phyloP scores from a whole-genome alignment of 164 flowering plant genomes.

The Magnolia kwangsiensis region DNA sequence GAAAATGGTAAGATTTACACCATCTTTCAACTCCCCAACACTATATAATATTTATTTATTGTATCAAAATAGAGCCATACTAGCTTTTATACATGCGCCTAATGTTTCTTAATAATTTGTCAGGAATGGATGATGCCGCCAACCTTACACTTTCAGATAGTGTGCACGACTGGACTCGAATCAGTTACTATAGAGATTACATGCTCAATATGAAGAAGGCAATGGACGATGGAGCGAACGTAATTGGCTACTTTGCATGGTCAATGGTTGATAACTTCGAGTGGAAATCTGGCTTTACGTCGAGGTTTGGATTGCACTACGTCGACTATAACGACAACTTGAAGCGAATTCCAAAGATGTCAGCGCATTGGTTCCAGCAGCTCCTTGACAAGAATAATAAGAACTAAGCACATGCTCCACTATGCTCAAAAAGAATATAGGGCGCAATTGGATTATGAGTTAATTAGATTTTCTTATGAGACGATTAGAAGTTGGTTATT shows the following conservation, averaged over 20 bases:
- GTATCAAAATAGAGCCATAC: not conserved
- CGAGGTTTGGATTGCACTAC: constrained; percentile 8
- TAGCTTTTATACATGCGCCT: no score
- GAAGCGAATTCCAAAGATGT: constrained; percentile 11
- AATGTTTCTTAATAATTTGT: no score
- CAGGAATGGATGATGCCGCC: constrained; percentile 88
- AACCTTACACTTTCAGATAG: constrained; percentile 49
- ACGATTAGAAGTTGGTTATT: no score
- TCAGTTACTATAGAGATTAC: constrained; percentile 54
- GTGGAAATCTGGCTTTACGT: constrained; percentile 11
- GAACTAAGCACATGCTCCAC: no score
- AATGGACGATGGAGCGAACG: constrained; percentile 27
- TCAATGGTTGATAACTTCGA: constrained; percentile 18
- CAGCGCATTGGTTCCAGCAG: constrained; percentile 2
- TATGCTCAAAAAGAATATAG: no score
- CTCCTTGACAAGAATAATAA: no score
- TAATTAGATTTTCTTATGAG: no score
- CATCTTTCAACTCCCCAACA: no score
- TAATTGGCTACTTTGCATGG: constrained; percentile 15
- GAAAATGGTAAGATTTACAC: constrained; percentile 22
- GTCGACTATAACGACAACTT: constrained; percentile 6
- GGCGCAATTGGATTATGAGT: no score
- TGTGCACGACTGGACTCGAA: constrained; percentile 55
- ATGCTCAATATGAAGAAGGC: constrained; percentile 57
- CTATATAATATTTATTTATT: not conserved